Base-by-base conservation (phyloP, 441 rosid genomes). In the Populus hybrid region DNA sequence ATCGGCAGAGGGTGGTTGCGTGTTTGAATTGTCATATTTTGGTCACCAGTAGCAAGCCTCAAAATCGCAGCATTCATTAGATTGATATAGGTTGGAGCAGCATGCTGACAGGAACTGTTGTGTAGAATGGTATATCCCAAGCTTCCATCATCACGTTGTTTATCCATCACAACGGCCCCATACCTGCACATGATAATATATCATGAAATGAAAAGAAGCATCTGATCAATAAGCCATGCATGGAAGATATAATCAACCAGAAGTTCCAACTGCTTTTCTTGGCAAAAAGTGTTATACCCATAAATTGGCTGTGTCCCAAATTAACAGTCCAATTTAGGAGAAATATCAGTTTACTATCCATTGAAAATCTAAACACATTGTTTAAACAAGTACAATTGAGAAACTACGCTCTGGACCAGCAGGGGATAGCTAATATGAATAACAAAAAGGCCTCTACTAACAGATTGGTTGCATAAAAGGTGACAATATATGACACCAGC, bases 31-130 rank as follows among this genome's bases (percentile, higher is more conserved):
- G 95, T 87, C 97, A 90, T 93, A 82, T 93, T 96, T 78, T 82
- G 86, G 83, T 91, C 86, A 69, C 86, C 88, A 64, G 94, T 89
- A 79, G 96, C 99, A 82, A 94, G 94, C 83, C 91, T 90, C 79
- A 96, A 96, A 82, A 96, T 89, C 31, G 98, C 98, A 75, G 94
- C 86, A 90, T 96, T 91, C 92, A 96, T 88, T 80, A 94, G 83
- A 84, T 94, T 96, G 83, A 96, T 91, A 85, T 82, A 96, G 74
- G 92, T 92, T 76, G 99, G 98, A 85, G 90, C 98, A 70, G 93
- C 93, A 88, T 96, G 98, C 86, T 96, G 99, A 83, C 98, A 93
- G 77, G 99, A 84, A 87, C 91, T 81, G 85, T 96, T 96, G 82
- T 94, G 98, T 67, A 94, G 86, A 69, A 96, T 88, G 40, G 97